Base-by-base conservation (phyloP, 2,329 filamentous ascomycete species). In the Curvularia lunata region DNA sequence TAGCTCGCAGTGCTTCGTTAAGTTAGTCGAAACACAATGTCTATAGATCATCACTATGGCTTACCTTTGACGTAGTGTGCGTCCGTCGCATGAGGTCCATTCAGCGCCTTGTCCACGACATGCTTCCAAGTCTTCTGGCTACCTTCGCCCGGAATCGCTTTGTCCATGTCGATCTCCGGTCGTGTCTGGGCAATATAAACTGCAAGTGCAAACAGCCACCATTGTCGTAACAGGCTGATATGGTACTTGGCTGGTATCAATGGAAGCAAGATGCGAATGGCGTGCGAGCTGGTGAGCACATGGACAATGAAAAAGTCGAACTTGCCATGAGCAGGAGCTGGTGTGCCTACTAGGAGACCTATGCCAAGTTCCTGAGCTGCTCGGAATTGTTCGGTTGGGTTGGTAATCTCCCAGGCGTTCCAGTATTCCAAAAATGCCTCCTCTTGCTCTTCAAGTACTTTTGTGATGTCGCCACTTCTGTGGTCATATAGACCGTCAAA, bases 291-390 rank as follows among this genome's bases (percentile, higher is more conserved):
- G 0, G 91, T 96, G 30, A 99, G 82, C 7, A 95, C 76, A 71
- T 97, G 92, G 4, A 91, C 88, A 41, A 93, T 77, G 78, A 92
- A 91, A 78, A 96, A 94, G 77, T 95, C 91, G 77, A 92, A 96
- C 28, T 86, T 81, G 52, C 75, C 56, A 21, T 76, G 51, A 18
- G 62, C 66, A 1, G 71, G 82, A 13, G 63, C 32, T 28, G 71
- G 63, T 7, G 73, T 73, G 3, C 86, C 87, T 5, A 85, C 82
- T 4, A 92, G 82, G 6, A 93, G 75, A 0, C 85, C 84, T 0
- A 82, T 79, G 2, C 85, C 85, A 3, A 84, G 77, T 56, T 82
- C 78, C 63, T 88, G 86, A 1, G 88, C 91, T 55, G 90, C 84
- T 56, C 86, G 84, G 71, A 98, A 96, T 69, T 92, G 89, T 63